Evolutionary conservation across 2,329 filamentous ascomycete genomes (phyloP), one percentile per base, ranked within the genome.

Genomic region (Diplodia mutila): DNA sequence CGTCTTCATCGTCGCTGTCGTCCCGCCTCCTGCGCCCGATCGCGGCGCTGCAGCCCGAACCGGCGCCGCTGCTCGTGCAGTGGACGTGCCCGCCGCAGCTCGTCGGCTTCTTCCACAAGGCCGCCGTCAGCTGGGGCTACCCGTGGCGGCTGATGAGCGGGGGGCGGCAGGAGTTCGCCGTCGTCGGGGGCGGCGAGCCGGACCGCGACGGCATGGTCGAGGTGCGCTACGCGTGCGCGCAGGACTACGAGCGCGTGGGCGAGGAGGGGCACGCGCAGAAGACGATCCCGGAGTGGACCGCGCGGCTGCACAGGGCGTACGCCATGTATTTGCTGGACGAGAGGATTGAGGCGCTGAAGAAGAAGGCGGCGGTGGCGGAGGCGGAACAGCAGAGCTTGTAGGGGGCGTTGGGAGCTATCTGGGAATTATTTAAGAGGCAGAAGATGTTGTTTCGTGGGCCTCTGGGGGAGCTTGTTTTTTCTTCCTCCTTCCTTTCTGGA

Each of bases 61-160:
- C 42, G 8, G 16, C 32, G 23, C 65, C 65, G 42, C 21, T 67
- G 21, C 54, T 67, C 42, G 34, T 67, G 46, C 27, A 21, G 8
- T 67, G 65, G 65, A 27, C 46, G 14, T 52, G 53, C 7, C 46
- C 65, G 4, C n/a, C 46, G 18, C 32, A 39, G 12, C 32, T 21
- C 18, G 55, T 61, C 9, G 65, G 27, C 46, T 52, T 54, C 16
- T 25, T 61, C 37, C 46, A 34, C 21, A 34, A n/a, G 11, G 53
- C 42, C 7, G 54, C 55, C n/a, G n/a, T 54, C 8, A 27, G 25
- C 3, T 52, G 54, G 65, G 65, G 55, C 21, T 67, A 67, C n/a
- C 65, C 65, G 37, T 67, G 65, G 65, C 65, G 65, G 8, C 39
- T 67, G 16, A 61, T 61, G 65, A 67, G 54, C 37, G 65, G 65